Percentiles rank a stretch among this genome's conserved stretches.
phyloP scores from a whole-genome alignment of 2,329 filamentous ascomycete species.

The Cladosporium austrohemisphaericum region DNA sequence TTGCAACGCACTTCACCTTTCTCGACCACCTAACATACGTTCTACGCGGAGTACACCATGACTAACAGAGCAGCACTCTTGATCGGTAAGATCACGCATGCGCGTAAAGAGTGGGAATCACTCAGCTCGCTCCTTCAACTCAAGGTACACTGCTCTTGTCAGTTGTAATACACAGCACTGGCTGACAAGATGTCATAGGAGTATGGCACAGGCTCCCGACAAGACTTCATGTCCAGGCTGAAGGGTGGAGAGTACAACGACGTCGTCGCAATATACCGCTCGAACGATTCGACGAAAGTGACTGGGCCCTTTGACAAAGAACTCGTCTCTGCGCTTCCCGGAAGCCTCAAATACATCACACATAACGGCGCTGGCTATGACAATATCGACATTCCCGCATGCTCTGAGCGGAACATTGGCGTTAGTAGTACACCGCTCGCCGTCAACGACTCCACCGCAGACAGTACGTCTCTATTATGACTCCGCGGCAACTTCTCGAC shows the following conservation, averaged over 20 bases:
- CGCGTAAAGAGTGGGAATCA: constrained; percentile 46
- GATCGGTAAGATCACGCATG: constrained; percentile 44
- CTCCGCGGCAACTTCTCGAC: neutral
- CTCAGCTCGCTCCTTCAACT: constrained; percentile 30
- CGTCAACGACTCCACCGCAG: constrained; percentile 50
- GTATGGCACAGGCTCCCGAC: constrained; percentile 51
- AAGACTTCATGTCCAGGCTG: constrained; percentile 55
- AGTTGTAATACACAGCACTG: neutral
- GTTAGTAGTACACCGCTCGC: constrained; percentile 48
- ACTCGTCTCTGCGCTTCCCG: constrained; percentile 40
- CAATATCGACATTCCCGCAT: constrained; percentile 34
- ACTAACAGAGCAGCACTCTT: constrained; percentile 38
- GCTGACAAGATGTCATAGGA: constrained; percentile 38
- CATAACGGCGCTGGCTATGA: constrained; percentile 43
- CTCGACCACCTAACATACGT: no score
- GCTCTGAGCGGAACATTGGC: constrained; percentile 36
- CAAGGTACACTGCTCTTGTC: constrained; percentile 26
- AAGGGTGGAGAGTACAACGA: constrained; percentile 53
- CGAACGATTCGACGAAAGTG: constrained; percentile 51
- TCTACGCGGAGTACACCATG: no score
- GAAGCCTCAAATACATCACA: constrained; percentile 42
- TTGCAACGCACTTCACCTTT: no score
- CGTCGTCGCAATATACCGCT: constrained; percentile 56
- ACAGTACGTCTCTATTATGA: constrained; percentile 20
- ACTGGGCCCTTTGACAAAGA: constrained; percentile 47